Conservation (phyloP, 306 rosid species). For the Malus sylvestris region DNA sequence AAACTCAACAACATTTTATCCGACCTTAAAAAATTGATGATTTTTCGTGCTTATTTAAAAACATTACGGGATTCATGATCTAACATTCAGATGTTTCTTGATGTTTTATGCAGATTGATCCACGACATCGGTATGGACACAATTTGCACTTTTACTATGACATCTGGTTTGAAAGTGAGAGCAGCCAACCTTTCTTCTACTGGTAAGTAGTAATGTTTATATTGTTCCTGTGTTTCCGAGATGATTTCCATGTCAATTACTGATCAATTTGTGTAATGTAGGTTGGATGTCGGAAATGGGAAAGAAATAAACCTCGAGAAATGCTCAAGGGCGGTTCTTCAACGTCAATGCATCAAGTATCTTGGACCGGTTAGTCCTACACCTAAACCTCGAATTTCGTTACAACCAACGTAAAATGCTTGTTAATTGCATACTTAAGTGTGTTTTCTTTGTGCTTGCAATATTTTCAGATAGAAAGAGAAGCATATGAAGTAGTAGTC, state of each 20-base stretch:
- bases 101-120: conserved; percentile 57
- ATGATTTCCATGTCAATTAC: not conserved
- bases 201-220: conserved; percentile 37
- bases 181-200: conserved; percentile 83
- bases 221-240: not conserved
- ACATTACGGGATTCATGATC: not conserved
- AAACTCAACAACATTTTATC: not conserved
- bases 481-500: conserved; percentile 62
- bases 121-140: conserved; percentile 96
- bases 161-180: conserved; percentile 70
- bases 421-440: not conserved
- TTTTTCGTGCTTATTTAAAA: not conserved
- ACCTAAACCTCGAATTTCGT: not conserved
- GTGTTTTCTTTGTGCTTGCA: not conserved
- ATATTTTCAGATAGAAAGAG: conserved; percentile 64
- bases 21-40: not conserved
- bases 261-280: conserved; percentile 21
- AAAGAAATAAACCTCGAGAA: conserved; percentile 65
- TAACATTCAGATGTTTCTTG: not conserved
- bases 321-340: conserved; percentile 54
- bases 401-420: not conserved
- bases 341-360: conserved; percentile 74
- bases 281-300: conserved; percentile 90
- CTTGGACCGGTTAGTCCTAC: conserved; percentile 71
- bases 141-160: conserved; percentile 80